A percentile compares a stretch with the other conserved stretches of the same genome.
phyloP scores from a whole-genome alignment of 2,329 filamentous ascomycete genomes.

The Penicillium sp. region DNA sequence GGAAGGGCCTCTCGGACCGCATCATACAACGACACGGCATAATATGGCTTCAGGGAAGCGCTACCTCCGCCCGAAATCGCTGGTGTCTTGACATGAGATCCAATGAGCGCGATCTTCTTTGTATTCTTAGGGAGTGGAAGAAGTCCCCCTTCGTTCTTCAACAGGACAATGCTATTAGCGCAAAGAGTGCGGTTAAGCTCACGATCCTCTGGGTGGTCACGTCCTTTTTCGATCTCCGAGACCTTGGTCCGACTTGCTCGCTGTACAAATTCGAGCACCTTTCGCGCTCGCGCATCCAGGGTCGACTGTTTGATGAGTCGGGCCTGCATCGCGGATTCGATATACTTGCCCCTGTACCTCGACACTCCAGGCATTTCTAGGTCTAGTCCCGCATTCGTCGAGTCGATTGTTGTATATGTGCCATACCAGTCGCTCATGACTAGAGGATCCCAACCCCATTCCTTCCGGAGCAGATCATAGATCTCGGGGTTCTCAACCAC shows the following conservation, averaged over 20 bases:
- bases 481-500: slow-evolving; percentile 45
- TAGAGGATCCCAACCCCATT: slow-evolving; percentile 52
- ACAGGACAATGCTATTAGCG: slow-evolving; percentile 68
- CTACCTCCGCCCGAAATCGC: slow-evolving; percentile 64
- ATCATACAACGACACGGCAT: slow-evolving; percentile 46
- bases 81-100: slow-evolving; percentile 55
- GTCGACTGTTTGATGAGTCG: slow-evolving; percentile 60
- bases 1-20: slow-evolving; percentile 36
- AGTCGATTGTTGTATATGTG: slow-evolving; percentile 46
- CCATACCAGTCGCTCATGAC: slow-evolving; percentile 54
- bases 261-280: slow-evolving; percentile 62
- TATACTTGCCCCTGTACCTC: slow-evolving; percentile 38
- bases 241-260: slow-evolving; percentile 57
- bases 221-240: slow-evolving; percentile 49
- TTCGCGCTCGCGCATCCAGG: slow-evolving; percentile 59
- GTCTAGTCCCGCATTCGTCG: slow-evolving; percentile 48
- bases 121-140: slow-evolving; percentile 57
- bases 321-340: slow-evolving; percentile 44
- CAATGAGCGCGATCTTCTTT: slow-evolving; percentile 55
- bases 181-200: slow-evolving; percentile 63
- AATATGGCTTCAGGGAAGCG: slow-evolving; percentile 55
- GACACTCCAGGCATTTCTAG: slow-evolving; percentile 52
- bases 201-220: slow-evolving; percentile 48
- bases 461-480: slow-evolving; percentile 47
- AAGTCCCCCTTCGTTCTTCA: slow-evolving; percentile 70